Base-by-base conservation (phyloP, 768 basidiomycete species). In the Tulasnella sp. region DNA sequence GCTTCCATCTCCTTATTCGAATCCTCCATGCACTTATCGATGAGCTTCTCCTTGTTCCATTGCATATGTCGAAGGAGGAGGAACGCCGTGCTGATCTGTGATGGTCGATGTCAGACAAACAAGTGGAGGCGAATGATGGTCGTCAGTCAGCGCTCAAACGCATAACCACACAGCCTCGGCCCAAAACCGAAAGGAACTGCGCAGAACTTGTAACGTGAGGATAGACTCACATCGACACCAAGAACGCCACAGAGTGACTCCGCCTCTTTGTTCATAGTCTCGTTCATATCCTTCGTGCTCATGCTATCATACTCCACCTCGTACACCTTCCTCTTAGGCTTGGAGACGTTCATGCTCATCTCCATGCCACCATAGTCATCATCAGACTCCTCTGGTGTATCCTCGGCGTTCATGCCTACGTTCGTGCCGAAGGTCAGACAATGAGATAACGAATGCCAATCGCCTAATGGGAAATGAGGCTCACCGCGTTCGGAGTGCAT, bases 21-120 rank as follows among this genome's bases (percentile, higher is more conserved):
- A 61, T 91, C 87, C 66, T 97, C 94, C 92, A 96, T 96, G 73
- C 90, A 98, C 70, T 89, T 87, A 73, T 98, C 94, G 65, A 92
- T 90, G 21, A 99, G 79, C 58, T 85, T 84, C 69, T 99, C 96
- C 68, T 89, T 90, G 76, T 98, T 98, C 96, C 96, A 99, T 57
- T 78, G 75, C 76, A 85, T 80, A 72, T 87, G 74, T 27, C 92
- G 82, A 60, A 99, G 74, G 4, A 99, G 77, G 29, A 92, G 73
- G 2, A 82, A 77, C 3, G 92, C 92, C 2, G 79, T 79, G 65
- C 79, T 79, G 1, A 71, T 65, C 91, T 92, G 68, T 19, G 43
- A 24, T 9, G 27, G 12, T 22, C 51, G 21, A 24, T 11, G 12
- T 15, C 15, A 43, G 44, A 4, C 27, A 38, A 10, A 8, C 22